Conservation (phyloP, 177 flowering plant species). For the Telopea speciosissima region DNA sequence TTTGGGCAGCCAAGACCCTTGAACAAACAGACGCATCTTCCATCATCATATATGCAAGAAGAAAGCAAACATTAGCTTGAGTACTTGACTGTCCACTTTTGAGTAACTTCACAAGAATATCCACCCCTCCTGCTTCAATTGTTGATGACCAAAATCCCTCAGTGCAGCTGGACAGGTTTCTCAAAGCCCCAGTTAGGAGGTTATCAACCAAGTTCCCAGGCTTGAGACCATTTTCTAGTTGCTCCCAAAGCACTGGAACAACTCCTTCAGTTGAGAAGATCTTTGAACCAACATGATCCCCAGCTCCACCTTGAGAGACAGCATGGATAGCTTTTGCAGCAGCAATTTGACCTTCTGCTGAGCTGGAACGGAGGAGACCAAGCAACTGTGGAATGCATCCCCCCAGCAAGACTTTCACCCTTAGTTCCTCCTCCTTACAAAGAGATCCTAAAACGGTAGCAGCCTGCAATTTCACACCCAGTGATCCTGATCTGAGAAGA, state of each 20-base stretch:
- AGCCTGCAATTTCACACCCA: constrained; percentile 77
- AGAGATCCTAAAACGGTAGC: constrained; percentile 90
- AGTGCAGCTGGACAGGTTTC: constrained; percentile 67
- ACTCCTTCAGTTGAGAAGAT: constrained; percentile 98
- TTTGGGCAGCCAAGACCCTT: constrained; percentile 61
- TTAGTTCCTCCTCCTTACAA: constrained; percentile 72
- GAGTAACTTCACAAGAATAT: constrained; percentile 65
- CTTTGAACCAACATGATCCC: constrained; percentile 87
- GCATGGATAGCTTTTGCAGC: constrained; percentile 59
- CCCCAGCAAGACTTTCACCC: constrained; percentile 70
- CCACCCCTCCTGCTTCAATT: constrained; percentile 70
- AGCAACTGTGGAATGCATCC: constrained; percentile 84
- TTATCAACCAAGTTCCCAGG: constrained; percentile 65
- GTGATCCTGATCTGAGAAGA: constrained; percentile 79
- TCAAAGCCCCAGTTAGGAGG: constrained; percentile 78
- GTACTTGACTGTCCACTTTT: constrained; percentile 48
- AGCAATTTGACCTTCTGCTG: constrained; percentile 64
- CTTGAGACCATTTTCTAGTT: constrained; percentile 59
- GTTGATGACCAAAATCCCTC: constrained; percentile 92
- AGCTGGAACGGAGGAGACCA: constrained; percentile 62
- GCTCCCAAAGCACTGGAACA: constrained; percentile 88
- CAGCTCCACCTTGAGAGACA: not conserved
- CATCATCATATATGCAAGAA: constrained; percentile 76
- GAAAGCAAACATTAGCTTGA: constrained; percentile 72
- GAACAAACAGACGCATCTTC: constrained; percentile 84